phyloP scores from a whole-genome alignment of 2,329 filamentous ascomycete genomes.

The Lecanicillium sp. region DNA sequence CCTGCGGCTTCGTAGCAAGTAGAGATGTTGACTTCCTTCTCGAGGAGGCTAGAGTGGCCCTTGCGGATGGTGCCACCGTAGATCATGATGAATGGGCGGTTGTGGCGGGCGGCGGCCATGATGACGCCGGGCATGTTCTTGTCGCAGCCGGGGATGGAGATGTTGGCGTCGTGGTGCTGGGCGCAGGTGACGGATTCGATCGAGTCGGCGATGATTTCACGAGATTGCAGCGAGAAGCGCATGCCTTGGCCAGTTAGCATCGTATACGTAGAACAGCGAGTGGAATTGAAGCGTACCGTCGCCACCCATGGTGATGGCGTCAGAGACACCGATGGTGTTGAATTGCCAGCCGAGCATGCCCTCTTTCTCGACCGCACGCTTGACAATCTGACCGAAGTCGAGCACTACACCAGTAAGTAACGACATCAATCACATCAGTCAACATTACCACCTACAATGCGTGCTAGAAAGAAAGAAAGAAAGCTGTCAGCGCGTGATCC shows the following conservation, averaged over 20 bases:
- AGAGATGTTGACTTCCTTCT: slow-evolving; percentile 77
- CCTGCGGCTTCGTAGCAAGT: slow-evolving; percentile 86
- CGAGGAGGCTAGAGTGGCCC: slow-evolving; percentile 72
- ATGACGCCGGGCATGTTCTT: slow-evolving; percentile 96
- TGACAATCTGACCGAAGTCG: slow-evolving; percentile 82
- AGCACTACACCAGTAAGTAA: slow-evolving; percentile 49
- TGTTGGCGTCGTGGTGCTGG: slow-evolving; percentile 88
- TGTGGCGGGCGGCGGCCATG: slow-evolving; percentile 87
- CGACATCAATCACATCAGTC: neutral
- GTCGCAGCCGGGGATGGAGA: slow-evolving; percentile 89
- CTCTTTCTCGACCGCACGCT: slow-evolving; percentile 70
- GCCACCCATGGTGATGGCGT: slow-evolving; percentile 92
- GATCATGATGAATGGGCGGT: slow-evolving; percentile 89
- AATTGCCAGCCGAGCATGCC: slow-evolving; percentile 94
- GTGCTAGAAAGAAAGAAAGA: slow-evolving; percentile 32
- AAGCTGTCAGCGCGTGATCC: neutral
- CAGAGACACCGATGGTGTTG: slow-evolving; percentile 82
- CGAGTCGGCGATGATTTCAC: slow-evolving; percentile 89
- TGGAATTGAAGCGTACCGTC: slow-evolving; percentile 53
- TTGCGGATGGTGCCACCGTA: slow-evolving; percentile 89
- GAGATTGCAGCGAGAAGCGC: slow-evolving; percentile 84
- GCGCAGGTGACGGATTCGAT: slow-evolving; percentile 91
- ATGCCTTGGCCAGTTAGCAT: slow-evolving; percentile 56
- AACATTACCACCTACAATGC: slow-evolving; percentile 30
- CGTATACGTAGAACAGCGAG: neutral